Evolutionary conservation across 176 grass and related monocot species (phyloP), one percentile per base, ranked within the genome.

Genomic region (Musa schizocarpa): DNA sequence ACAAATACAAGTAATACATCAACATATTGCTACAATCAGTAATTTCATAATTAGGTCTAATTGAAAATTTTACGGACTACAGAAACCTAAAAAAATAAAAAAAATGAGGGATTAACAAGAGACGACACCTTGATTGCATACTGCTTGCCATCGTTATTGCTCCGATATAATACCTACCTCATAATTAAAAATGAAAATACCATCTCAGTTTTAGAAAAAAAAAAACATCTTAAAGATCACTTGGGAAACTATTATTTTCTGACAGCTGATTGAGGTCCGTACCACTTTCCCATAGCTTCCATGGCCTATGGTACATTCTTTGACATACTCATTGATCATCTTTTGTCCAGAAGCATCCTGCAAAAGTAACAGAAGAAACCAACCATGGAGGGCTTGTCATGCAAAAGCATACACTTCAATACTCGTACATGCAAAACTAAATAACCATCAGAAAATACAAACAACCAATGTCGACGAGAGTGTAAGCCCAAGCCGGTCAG

Each of bases 261-360:
- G 20, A 6, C 57, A 62, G 20, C 21, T 19, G 20, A 62, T 70
- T 83, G 80, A 43, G 34, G 34, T 6, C 34, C 34, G 34, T 91
- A 96, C 92, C 86, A 96, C 92, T 96, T 96, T 83, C 48, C 88
- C 92, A 59, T 96, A 96, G 76, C 92, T 96, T 53, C 92, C 92
- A 62, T 86, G 61, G 58, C 92, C 86, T 70, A 96, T 88, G 53
- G 83, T 88, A 19, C 82, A 82, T 48, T 83, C n/a, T 50, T 85
- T 88, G 69, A 89, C 80, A 85, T 96, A 96, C 69, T 96, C 82
- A 67, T 92, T 89, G 13, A 96, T 68, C 84, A 96, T 87, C 67
- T 96, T 92, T 49, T 74, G 81, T 57, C 84, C 80, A 83, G 77
- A 85, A 74, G 92, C 84, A 53, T 92, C 89, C 92, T 96, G 73